Evolutionary conservation across 768 basidiomycete genomes (phyloP).

Genomic region (Rubroboletus satanas): DNA sequence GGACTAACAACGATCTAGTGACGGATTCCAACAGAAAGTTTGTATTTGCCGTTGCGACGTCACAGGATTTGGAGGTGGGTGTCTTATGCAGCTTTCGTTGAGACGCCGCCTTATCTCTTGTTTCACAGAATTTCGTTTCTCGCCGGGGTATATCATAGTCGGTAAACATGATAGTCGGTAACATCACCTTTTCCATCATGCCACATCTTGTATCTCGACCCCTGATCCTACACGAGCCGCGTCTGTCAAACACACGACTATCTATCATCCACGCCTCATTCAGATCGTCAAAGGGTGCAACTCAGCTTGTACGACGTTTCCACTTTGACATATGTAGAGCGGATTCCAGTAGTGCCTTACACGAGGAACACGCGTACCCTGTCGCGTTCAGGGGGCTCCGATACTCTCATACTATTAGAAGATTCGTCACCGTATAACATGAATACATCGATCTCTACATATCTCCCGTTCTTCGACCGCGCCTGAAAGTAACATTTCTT

Average conservation of each 20-base stretch:
- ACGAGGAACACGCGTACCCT: background rate
- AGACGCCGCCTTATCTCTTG: background rate
- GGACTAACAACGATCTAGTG: conserved; percentile 43
- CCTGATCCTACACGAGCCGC: background rate
- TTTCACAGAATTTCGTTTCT: conserved; percentile 27
- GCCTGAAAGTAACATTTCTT: background rate
- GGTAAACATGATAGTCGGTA: conserved; percentile 10
- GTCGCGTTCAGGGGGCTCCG: background rate
- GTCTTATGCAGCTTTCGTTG: background rate
- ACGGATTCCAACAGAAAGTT: conserved; percentile 82
- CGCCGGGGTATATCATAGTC: conserved; percentile 23
- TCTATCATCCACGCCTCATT: background rate
- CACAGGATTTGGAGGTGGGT: conserved; percentile 60
- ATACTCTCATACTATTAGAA: background rate
- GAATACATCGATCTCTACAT: background rate
- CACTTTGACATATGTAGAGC: background rate
- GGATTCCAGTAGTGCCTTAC: background rate
- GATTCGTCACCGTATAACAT: background rate
- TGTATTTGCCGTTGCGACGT: conserved; percentile 75
- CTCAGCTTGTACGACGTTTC: background rate
- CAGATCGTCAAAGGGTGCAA: background rate
- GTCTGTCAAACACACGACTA: background rate
- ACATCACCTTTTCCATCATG: background rate
- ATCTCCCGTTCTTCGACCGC: background rate
- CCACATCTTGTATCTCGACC: background rate